Conservation (phyloP, 2,329 filamentous ascomycete species). For the Penicillium sp. region DNA sequence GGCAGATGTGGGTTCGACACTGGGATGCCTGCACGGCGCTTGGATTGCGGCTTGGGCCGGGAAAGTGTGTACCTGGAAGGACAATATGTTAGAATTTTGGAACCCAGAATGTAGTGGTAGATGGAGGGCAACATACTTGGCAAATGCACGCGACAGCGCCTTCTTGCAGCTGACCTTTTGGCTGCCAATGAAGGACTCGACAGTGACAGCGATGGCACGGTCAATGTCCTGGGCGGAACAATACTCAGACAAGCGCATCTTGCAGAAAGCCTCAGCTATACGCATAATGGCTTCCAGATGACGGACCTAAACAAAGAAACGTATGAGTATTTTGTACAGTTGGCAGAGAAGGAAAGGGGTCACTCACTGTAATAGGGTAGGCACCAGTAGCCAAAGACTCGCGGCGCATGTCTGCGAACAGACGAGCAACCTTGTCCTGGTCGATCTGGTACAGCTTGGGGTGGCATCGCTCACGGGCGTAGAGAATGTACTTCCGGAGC, state of each 20-base stretch:
- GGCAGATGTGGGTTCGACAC: slow-evolving; percentile 40
- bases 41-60: slow-evolving; percentile 48
- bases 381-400: slow-evolving; percentile 93
- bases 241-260: slow-evolving; percentile 98
- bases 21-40: slow-evolving; percentile 45
- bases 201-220: slow-evolving; percentile 93
- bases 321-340: slow-evolving; percentile 14
- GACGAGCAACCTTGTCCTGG: slow-evolving; percentile 90
- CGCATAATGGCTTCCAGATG: slow-evolving; percentile 98
- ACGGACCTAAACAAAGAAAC: slow-evolving; percentile 71
- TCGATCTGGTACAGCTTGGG: slow-evolving; percentile 98
- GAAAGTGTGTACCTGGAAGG: slow-evolving; percentile 46
- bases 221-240: slow-evolving; percentile 90
- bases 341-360: neutral
- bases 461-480: slow-evolving; percentile 84
- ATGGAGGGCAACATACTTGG: slow-evolving; percentile 77
- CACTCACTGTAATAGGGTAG: slow-evolving; percentile 93
- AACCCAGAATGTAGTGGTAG: neutral
- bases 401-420: slow-evolving; percentile 95
- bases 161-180: slow-evolving; percentile 99
- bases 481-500: slow-evolving; percentile 94
- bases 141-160: slow-evolving; percentile 89
- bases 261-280: slow-evolving; percentile 91
- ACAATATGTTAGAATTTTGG: slow-evolving; percentile 18
- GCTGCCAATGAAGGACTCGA: slow-evolving; percentile 93